Evolutionary conservation across 257 asterid species (phyloP).

Genomic region (Henckelia pumila): DNA sequence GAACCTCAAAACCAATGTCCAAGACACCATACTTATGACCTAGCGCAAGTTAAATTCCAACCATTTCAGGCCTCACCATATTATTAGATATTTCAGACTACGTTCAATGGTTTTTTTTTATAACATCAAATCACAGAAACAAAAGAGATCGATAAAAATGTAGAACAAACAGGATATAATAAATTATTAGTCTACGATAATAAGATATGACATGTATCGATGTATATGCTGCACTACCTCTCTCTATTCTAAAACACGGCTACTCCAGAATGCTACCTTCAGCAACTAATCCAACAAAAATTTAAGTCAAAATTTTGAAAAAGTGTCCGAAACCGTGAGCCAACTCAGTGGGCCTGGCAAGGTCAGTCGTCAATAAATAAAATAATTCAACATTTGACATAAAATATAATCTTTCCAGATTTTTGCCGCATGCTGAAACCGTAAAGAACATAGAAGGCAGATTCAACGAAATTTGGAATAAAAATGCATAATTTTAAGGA

Average conservation of each 20-base stretch:
- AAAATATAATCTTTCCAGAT: too few species aligned
- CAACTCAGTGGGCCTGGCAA: background rate
- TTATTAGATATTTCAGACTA: too few species aligned
- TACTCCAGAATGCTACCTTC: too few species aligned
- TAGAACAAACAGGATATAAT: background rate
- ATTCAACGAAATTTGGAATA: too few species aligned
- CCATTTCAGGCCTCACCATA: background rate
- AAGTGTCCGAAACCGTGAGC: background rate
- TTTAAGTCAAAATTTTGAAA: background rate
- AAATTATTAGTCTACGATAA: background rate
- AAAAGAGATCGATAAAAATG: background rate
- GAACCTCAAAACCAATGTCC: background rate
- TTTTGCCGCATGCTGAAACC: background rate
- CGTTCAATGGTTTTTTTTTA: too few species aligned
- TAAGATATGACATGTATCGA: background rate
- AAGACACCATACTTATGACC: background rate
- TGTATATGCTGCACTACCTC: background rate
- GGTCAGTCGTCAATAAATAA: background rate
- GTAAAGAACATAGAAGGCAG: too few species aligned
- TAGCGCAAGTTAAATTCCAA: background rate
- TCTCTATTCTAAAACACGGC: background rate
- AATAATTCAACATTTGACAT: background rate
- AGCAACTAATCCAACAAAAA: background rate
- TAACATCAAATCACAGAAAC: too few species aligned
- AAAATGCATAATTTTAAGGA: background rate